phyloP scores from a whole-genome alignment of 164 flowering plant species.

The Echeveria elegans region DNA sequence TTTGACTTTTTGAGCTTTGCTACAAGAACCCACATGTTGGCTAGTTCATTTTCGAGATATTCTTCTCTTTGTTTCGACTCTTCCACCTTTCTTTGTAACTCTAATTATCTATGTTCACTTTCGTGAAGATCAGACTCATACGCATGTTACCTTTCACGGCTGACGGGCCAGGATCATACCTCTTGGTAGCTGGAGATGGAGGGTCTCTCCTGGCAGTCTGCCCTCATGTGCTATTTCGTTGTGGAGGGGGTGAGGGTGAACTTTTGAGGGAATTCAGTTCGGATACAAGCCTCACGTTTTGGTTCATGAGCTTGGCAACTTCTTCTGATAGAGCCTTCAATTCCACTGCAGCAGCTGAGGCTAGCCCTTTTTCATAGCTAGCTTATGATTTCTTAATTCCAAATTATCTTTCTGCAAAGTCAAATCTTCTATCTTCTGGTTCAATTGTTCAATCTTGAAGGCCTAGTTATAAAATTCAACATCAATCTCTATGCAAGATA shows the following conservation, averaged over 20 bases:
- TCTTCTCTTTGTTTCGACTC: slow-evolving; percentile 97
- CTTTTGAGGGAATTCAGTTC: slow-evolving; percentile 57
- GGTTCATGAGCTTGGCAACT: slow-evolving; percentile 91
- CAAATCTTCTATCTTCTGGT: slow-evolving; percentile 43
- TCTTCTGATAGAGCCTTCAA: slow-evolving; percentile 94
- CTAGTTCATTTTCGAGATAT: slow-evolving; percentile 90
- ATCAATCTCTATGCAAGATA: not conserved
- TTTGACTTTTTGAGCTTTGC: slow-evolving; percentile 75
- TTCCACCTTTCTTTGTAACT: slow-evolving; percentile 67
- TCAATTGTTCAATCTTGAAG: slow-evolving; percentile 49
- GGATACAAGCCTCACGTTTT: slow-evolving; percentile 63
- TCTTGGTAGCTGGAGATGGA: slow-evolving; percentile 21
- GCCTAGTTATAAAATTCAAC: not conserved
- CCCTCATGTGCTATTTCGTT: slow-evolving; percentile 26
- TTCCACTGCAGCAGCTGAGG: slow-evolving; percentile 99
- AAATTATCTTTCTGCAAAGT: slow-evolving; percentile 60
- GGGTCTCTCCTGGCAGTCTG: slow-evolving; percentile 55
- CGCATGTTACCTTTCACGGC: slow-evolving; percentile 67
- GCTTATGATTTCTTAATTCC: slow-evolving; percentile 70
- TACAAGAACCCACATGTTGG: slow-evolving; percentile 99
- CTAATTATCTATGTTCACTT: slow-evolving; percentile 64
- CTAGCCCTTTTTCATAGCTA: slow-evolving; percentile 97
- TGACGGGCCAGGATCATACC: slow-evolving; percentile 50
- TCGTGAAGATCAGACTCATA: slow-evolving; percentile 69
- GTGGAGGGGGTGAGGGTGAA: slow-evolving; percentile 48